Base-by-base conservation (phyloP, 176 grass and related monocot genomes). In the Echinochloa phyllopogon region DNA sequence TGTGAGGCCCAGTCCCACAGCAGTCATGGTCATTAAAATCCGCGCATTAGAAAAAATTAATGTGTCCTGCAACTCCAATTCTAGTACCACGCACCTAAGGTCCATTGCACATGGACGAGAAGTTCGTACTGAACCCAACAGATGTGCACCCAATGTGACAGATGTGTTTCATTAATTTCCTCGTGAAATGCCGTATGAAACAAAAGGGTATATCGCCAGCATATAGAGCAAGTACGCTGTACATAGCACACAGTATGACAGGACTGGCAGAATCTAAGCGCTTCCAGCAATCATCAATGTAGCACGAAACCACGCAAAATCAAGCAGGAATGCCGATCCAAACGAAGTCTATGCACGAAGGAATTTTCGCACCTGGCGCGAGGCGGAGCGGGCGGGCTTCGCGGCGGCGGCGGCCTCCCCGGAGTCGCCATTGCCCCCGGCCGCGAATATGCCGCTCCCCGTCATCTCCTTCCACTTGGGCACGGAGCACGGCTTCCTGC, bases 381-480 rank as follows among this genome's bases (percentile, higher is more conserved):
- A 83, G 76, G 64, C 10, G 10, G 77, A 65, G 23, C 72, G 76
- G 44, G 70, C 82, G 58, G 92, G 86, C 42, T 85, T 87, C 24
- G 67, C 76, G 0, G 82, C 79, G 15, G 69, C 78, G 67, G 58
- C 39, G 8, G 40, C 61, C n/a, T 94, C 92, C 27, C 69, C 74
- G 6, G 42, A 21, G 14, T 84, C 89, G 27, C 86, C 86, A 50
- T 92, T 69, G 50, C 77, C 69, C 50, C 84, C 89, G 21, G 85
- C 81, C 15, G 74, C 74, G 68, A 97, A 97, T 23, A 97, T 97
- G 33, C 92, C 92, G 70, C 92, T 97, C 24, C 95, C 95, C 33
- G 92, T 89, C 92, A 97, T 94, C 91, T 97, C 95, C 84, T 97
- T 97, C 90, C 92, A 92, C 88, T 97, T 97, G 42, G 94, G 92